These are phyloP conservation scores for Thalia dealbata DNA, from an alignment of 176 grass and related monocot species.

Conservation along the genomic window DNA sequence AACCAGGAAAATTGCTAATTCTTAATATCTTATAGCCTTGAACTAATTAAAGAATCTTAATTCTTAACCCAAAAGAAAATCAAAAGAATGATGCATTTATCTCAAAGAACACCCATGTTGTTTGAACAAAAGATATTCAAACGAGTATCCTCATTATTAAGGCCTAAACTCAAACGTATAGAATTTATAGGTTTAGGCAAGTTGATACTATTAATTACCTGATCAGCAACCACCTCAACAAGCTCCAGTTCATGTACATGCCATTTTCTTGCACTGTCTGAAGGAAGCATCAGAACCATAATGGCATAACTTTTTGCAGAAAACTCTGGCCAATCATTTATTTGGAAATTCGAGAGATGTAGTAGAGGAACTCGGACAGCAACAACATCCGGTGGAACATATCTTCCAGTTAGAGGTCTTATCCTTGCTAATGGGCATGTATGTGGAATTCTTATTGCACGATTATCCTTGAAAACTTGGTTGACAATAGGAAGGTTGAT, in stretches of 20 bases:
- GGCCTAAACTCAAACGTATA: neutral
- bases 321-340: slow-evolving; percentile 69
- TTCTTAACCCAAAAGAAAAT: neutral
- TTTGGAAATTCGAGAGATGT: slow-evolving; percentile 84
- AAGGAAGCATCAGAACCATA: slow-evolving; percentile 86
- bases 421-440: slow-evolving; percentile 53
- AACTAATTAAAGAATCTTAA: neutral
- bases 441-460: slow-evolving; percentile 47
- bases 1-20: too few relatives aligned
- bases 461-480: slow-evolving; percentile 48
- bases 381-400: slow-evolving; percentile 73
- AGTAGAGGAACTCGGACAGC: slow-evolving; percentile 71
- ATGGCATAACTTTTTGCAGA: slow-evolving; percentile 74
- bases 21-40: neutral
- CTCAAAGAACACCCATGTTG: neutral
- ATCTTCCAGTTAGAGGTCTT: slow-evolving; percentile 35
- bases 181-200: neutral
- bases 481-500: slow-evolving; percentile 55
- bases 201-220: slow-evolving; percentile 27
- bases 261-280: slow-evolving; percentile 78
- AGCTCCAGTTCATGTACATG: slow-evolving; percentile 79
- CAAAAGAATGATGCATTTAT: neutral
- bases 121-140: neutral
- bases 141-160: neutral
- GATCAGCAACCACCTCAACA: slow-evolving; percentile 88